phyloP scores from a whole-genome alignment of 2,329 filamentous ascomycete species.

The Beauveria caledonica region DNA sequence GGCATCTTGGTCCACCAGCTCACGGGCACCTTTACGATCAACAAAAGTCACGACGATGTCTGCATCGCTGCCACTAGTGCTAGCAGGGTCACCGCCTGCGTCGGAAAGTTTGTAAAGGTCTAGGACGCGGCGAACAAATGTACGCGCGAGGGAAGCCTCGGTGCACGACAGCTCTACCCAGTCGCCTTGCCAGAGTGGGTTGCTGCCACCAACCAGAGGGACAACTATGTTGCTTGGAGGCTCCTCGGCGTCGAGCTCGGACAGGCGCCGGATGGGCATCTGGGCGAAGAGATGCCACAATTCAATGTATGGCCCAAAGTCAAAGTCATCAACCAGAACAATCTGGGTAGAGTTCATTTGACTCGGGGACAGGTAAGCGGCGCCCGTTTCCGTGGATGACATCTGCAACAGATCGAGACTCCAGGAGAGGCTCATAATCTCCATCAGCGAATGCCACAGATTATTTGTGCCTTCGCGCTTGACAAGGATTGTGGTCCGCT shows the following conservation, averaged over 20 bases:
- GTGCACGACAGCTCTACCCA: conserved; percentile 25
- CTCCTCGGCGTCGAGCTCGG: conserved; percentile 15
- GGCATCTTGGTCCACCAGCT: conserved; percentile 21
- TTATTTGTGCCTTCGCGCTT: conserved; percentile 27
- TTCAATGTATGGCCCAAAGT: conserved; percentile 27
- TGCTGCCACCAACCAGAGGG: conserved; percentile 31
- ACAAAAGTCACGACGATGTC: conserved; percentile 27
- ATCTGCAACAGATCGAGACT: conserved; percentile 27
- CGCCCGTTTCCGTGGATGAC: conserved; percentile 8
- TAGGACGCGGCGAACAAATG: conserved; percentile 26
- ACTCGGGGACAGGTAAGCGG: conserved; percentile 16
- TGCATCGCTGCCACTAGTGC: background rate
- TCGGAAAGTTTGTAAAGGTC: conserved; percentile 19
- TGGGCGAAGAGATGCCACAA: conserved; percentile 30
- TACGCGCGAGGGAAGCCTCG: conserved; percentile 16
- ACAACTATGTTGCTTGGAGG: conserved; percentile 26
- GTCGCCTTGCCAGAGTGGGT: conserved; percentile 35
- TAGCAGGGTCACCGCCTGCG: background rate
- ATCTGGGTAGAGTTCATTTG: conserved; percentile 23
- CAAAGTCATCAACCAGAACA: conserved; percentile 26
- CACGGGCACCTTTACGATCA: conserved; percentile 24
- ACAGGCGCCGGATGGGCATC: conserved; percentile 21
- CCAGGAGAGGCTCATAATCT: conserved; percentile 26
- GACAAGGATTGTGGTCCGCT: conserved; percentile 18
- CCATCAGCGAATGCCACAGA: conserved; percentile 27